Conservation (phyloP, 1,139 yeast species). For the Yamadazyma diospyri region DNA sequence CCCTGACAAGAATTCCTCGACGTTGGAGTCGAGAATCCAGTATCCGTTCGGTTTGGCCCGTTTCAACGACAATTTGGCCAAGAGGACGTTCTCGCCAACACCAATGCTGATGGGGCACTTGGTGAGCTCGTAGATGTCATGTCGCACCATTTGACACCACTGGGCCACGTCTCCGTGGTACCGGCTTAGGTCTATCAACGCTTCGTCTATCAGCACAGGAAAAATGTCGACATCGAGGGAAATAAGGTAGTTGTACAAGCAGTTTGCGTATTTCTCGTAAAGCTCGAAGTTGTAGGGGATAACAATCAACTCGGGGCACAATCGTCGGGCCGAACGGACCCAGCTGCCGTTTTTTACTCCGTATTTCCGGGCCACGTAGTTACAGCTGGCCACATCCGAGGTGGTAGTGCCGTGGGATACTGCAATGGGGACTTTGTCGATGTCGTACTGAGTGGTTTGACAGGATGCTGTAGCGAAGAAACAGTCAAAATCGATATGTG, state of each 20-base stretch:
- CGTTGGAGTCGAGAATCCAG: conserved; percentile 29
- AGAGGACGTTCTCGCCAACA: conserved; percentile 61
- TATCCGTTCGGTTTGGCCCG: conserved; percentile 81
- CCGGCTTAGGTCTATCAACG: conserved; percentile 63
- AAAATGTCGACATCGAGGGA: conserved; percentile 55
- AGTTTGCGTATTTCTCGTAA: conserved; percentile 51
- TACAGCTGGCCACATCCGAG: conserved; percentile 88
- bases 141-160: conserved; percentile 41
- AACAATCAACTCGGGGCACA: conserved; percentile 63
- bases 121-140: conserved; percentile 44
- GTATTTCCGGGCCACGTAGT: conserved; percentile 70
- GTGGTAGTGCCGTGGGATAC: conserved; percentile 77
- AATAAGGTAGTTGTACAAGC: conserved; percentile 56
- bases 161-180: conserved; percentile 20
- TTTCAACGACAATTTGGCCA: conserved; percentile 74
- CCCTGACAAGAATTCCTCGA: conserved; percentile 34
- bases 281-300: conserved; percentile 72
- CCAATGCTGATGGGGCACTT: conserved; percentile 78
- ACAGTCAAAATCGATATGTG: conserved; percentile 92
- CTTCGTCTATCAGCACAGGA: conserved; percentile 93
- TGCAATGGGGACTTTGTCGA: conserved; percentile 63
- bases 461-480: conserved; percentile 89
- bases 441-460: conserved; percentile 52
- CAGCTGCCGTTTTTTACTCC: conserved; percentile 92
- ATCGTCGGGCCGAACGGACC: conserved; percentile 58